Percentiles rank a stretch among this genome's conserved stretches.
phyloP scores from a whole-genome alignment of 495 filamentous ascomycete genomes.

The Halenospora varia region DNA sequence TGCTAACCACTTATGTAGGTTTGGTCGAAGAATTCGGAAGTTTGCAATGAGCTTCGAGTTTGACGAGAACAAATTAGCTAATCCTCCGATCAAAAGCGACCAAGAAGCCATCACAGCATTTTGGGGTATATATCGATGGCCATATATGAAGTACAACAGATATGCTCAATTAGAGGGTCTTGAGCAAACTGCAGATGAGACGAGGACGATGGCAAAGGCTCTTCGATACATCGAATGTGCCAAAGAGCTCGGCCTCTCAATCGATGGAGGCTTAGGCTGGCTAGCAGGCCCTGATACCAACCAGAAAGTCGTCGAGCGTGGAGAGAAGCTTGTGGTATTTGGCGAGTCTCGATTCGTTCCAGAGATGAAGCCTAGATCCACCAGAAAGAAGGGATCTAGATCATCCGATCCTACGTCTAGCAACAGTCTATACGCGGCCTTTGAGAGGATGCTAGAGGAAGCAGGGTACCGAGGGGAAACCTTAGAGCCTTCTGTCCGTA shows the following conservation, averaged over 20 bases:
- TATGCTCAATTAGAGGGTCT: conserved; percentile 43
- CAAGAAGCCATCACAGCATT: conserved; percentile 37
- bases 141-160: conserved; percentile 41
- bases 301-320: neutral
- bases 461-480: conserved; percentile 17
- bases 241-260: conserved; percentile 46
- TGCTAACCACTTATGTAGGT: conserved; percentile 21
- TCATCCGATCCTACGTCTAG: neutral
- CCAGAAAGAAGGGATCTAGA: neutral
- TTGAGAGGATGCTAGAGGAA: conserved; percentile 23
- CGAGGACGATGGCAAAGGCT: conserved; percentile 41
- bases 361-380: neutral
- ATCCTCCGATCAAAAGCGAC: conserved; percentile 35
- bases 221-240: conserved; percentile 38
- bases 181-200: conserved; percentile 50
- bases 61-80: conserved; percentile 32
- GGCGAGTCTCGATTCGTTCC: conserved; percentile 19
- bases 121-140: conserved; percentile 53
- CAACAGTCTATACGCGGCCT: neutral
- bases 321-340: conserved; percentile 17
- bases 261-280: conserved; percentile 56
- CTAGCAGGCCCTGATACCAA: conserved; percentile 30
- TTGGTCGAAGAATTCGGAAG: conserved; percentile 42
- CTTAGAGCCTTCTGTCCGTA: conserved; percentile 17
- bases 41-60: conserved; percentile 56